Evolutionary conservation across 768 basidiomycete species (phyloP).

Genomic region (Pulveroboletus frians): DNA sequence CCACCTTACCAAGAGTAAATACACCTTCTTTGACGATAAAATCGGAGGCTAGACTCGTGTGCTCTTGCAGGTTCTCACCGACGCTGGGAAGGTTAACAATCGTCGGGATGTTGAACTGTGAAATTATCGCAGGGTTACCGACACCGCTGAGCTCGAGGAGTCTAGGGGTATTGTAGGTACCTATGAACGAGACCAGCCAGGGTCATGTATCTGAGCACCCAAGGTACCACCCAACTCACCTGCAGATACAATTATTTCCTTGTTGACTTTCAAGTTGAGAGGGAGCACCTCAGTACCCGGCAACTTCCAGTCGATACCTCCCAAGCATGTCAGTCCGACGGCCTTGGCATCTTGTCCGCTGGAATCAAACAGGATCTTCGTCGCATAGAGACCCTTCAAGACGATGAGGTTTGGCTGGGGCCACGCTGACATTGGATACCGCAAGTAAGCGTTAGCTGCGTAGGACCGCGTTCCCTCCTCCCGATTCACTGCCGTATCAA

Average conservation of each 20-base stretch:
- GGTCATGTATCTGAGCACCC: not conserved
- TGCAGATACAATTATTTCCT: conserved; percentile 5
- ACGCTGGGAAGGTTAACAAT: conserved; percentile 15
- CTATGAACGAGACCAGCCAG: not conserved
- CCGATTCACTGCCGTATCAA: conserved; percentile 16
- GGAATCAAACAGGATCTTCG: conserved; percentile 10
- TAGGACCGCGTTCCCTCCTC: conserved; percentile 13
- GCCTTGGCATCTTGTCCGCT: not conserved
- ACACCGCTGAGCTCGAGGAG: conserved; percentile 19
- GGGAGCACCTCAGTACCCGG: not conserved
- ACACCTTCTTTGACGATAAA: conserved; percentile 12
- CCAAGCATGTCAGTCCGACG: conserved; percentile 7
- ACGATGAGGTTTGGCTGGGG: conserved; percentile 12
- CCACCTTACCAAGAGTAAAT: conserved; percentile 12
- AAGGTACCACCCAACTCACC: not conserved
- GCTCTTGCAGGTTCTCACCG: conserved; percentile 20
- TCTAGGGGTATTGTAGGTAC: conserved; percentile 15
- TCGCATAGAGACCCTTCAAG: conserved; percentile 5
- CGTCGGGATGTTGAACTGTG: conserved; percentile 3
- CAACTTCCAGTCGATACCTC: conserved; percentile 10
- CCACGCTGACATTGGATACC: conserved; percentile 1
- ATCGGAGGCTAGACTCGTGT: conserved; percentile 8
- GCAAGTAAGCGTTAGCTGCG: conserved; percentile 16
- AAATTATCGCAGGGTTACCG: conserved; percentile 12
- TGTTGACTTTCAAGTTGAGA: conserved; percentile 1